phyloP scores from a whole-genome alignment of 2,329 filamentous ascomycete genomes.

The Geosmithia putterillii region DNA sequence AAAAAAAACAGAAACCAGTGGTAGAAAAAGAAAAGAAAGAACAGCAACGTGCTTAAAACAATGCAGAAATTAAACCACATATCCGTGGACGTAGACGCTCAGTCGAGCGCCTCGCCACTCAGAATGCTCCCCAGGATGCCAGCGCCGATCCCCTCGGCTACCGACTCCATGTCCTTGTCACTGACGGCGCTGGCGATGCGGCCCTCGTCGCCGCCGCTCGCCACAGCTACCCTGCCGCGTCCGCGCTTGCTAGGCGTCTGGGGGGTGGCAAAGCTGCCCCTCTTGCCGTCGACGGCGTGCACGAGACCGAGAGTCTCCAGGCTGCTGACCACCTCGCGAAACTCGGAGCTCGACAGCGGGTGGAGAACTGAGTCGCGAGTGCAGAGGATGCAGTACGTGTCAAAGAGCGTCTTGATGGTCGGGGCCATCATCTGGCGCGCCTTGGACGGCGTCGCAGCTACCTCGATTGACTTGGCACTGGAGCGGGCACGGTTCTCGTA shows the following conservation, averaged over 20 bases:
- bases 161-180: conserved; percentile 65
- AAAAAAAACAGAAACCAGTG: background rate
- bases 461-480: conserved; percentile 25
- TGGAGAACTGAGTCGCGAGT: conserved; percentile 81
- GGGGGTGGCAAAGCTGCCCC: conserved; percentile 48
- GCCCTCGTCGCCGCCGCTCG: conserved; percentile 53
- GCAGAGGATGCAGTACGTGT: conserved; percentile 73
- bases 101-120: conserved; percentile 47
- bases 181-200: conserved; percentile 67
- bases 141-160: conserved; percentile 50
- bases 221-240: conserved; percentile 40
- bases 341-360: conserved; percentile 81
- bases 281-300: conserved; percentile 56
- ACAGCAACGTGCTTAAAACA: background rate
- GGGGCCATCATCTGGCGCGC: conserved; percentile 46
- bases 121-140: conserved; percentile 52
- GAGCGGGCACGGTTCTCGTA: conserved; percentile 65
- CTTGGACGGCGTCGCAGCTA: conserved; percentile 47
- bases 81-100: conserved; percentile 2
- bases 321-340: conserved; percentile 82
- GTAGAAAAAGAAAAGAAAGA: background rate
- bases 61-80: background rate
- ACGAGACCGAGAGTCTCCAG: conserved; percentile 81
- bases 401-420: conserved; percentile 73
- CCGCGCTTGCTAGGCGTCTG: conserved; percentile 63